Base-by-base conservation (phyloP, 257 asterid genomes). In the Scutellaria galericulata region DNA sequence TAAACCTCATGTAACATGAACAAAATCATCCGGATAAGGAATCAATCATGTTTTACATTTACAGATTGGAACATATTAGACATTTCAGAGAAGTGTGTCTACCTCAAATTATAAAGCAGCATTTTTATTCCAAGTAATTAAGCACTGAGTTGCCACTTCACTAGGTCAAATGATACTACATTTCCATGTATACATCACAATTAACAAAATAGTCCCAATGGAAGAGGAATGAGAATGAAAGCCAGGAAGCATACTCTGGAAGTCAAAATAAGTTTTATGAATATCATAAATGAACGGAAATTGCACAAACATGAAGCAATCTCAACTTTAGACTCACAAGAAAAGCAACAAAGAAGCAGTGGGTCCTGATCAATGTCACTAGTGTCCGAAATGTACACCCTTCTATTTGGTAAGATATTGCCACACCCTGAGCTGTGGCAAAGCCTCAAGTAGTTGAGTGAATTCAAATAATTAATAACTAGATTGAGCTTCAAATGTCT, bases 41-140 rank as follows among this genome's bases (percentile, higher is more conserved):
- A 59, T 53, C 22, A 31, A 50, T 59, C 76, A 70, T 71, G 57
- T 64, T 58, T 57, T 31, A 31, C 27, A 64, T 75, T 66, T n/a
- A 15, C 5, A 20, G 37, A 46, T 40, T 12, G 20, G n/a, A 50
- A 76, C 64, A 55, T 9, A 53, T 42, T 27, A 69, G 42, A 27
- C 12, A 40, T 2, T 61, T 40, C 46, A 44, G 64, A 57, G 45
- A 59, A 48, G 48, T 44, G 55, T 37, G 73, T 60, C 41, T 6
- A 45, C 60, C 54, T 18, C 50, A 65, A 53, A 47, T 44, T 46
- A 45, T 10, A 18, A 51, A 70, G 22, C 13, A 13, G 15, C 14
- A 64, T 15, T 44, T 70, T 46, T 46, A 75, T n/a, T 76, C 46
- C 57, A 50, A 56, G 65, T 61, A 61, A 53, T 41, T n/a, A 47